These are phyloP conservation scores for Biscutella laevigata DNA, from an alignment of 441 rosid genomes.

Conservation along the genomic window DNA sequence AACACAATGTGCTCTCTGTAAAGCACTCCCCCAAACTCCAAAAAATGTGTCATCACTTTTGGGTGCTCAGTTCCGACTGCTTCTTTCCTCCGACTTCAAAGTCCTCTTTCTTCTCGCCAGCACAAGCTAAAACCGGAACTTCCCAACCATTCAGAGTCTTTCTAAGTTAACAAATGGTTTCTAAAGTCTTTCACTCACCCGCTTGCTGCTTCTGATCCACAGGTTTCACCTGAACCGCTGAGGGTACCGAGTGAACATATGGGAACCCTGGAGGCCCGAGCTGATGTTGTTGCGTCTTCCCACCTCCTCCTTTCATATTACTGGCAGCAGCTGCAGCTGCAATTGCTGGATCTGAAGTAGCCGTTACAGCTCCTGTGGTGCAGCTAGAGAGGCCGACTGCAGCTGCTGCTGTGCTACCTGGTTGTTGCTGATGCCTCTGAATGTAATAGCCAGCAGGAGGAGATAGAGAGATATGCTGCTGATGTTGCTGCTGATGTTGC, in stretches of 20 bases:
- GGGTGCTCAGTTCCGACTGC: conserved; percentile 6
- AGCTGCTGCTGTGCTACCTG: conserved; percentile 31
- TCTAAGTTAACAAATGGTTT: conserved; percentile 4
- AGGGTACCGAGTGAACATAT: conserved; percentile 45
- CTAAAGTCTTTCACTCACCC: conserved; percentile 45
- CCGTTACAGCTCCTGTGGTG: conserved; percentile 25
- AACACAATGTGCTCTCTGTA: conserved; percentile 22
- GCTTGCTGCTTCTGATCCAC: conserved; percentile 82
- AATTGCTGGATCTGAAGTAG: conserved; percentile 60
- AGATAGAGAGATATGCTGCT: conserved; percentile 34
- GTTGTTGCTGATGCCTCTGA: conserved; percentile 64
- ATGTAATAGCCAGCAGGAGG: conserved; percentile 45
- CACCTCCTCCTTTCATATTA: conserved; percentile 64
- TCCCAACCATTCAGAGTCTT: conserved; percentile 18
- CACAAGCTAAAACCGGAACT: conserved; percentile 25
- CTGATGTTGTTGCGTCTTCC: conserved; percentile 56
- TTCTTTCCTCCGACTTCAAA: conserved; percentile 6
- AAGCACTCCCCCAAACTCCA: conserved; percentile 22
- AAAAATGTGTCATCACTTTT: conserved; percentile 9
- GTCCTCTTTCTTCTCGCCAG: conserved; percentile 11
- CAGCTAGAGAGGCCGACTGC: conserved; percentile 36
- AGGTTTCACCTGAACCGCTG: conserved; percentile 66
- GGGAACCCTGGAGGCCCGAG: conserved; percentile 48
- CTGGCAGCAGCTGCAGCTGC: conserved; percentile 43
- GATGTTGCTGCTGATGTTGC: conserved; percentile 62